phyloP scores from a whole-genome alignment of 148 eudicot species.

The Chenopodium album region DNA sequence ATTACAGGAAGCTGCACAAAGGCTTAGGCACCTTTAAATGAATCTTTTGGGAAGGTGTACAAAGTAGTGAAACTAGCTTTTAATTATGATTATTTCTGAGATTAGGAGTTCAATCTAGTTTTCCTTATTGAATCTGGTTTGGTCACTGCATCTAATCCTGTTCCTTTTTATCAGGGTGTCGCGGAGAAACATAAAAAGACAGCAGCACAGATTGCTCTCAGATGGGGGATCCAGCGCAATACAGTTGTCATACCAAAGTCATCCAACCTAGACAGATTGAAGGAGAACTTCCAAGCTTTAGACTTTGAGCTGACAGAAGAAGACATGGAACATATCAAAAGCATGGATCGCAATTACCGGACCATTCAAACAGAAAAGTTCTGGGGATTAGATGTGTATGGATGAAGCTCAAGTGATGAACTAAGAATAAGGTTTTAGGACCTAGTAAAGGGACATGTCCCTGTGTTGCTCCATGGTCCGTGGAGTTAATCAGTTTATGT shows the following conservation, averaged over 20 bases:
- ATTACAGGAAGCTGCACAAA: too few species aligned
- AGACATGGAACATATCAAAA: constrained; percentile 72
- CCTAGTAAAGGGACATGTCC: too few species aligned
- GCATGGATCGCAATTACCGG: constrained; percentile 66
- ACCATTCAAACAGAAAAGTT: constrained; percentile 82
- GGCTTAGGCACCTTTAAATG: too few species aligned
- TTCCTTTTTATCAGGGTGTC: constrained; percentile 25
- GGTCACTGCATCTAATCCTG: background rate
- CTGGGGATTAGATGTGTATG: constrained; percentile 84
- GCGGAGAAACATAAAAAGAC: constrained; percentile 79
- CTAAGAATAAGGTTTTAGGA: constrained; percentile 6
- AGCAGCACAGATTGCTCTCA: constrained; percentile 78
- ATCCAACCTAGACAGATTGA: constrained; percentile 68
- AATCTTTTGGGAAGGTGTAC: too few species aligned
- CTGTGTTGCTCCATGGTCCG: too few species aligned
- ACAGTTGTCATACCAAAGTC: constrained; percentile 82
- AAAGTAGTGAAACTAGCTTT: too few species aligned
- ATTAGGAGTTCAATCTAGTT: too few species aligned
- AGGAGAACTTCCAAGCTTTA: constrained; percentile 62
- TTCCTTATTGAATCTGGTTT: background rate
- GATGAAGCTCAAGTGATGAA: constrained; percentile 22
- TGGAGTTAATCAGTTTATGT: too few species aligned
- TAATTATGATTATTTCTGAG: too few species aligned
- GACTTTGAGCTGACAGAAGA: constrained; percentile 76
- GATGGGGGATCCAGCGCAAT: constrained; percentile 85